Conservation (phyloP, 352 stramenopile genomes). For the Pythium scleroteichum region DNA sequence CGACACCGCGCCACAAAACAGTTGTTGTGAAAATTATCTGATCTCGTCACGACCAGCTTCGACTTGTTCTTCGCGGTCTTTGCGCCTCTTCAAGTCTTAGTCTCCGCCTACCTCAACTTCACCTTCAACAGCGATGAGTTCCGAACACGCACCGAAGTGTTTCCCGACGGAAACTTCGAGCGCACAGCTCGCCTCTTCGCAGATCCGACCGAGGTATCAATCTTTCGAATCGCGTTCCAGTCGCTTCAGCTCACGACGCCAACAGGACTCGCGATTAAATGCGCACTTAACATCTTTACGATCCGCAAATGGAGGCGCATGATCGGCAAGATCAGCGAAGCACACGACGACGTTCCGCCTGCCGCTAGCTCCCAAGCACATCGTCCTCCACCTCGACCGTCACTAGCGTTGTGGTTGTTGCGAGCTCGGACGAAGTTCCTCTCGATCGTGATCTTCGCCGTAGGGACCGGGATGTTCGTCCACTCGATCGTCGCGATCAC, state of each 20-base stretch:
- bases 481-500: conserved; percentile 21
- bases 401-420: background rate
- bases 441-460: conserved; percentile 5
- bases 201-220: conserved; percentile 40
- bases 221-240: conserved; percentile 47
- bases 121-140: conserved; percentile 43
- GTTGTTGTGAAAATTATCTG: no score
- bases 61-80: conserved; percentile 69
- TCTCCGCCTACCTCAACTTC: conserved; percentile 47
- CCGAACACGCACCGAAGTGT: conserved; percentile 31
- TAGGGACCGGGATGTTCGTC: conserved; percentile 13
- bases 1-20: no score
- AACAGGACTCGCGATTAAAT: conserved; percentile 32
- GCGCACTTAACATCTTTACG: conserved; percentile 36
- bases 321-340: conserved; percentile 19
- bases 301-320: conserved; percentile 48
- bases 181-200: conserved; percentile 44
- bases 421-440: background rate
- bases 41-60: conserved; percentile 37
- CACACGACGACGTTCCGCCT: background rate
- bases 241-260: conserved; percentile 43
- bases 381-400: background rate
- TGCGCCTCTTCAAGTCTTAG: conserved; percentile 41
- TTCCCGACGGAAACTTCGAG: conserved; percentile 36
- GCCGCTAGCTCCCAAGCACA: background rate